Conservation (phyloP, 2,329 filamentous ascomycete genomes). For the Ceratocystis harringtonii region DNA sequence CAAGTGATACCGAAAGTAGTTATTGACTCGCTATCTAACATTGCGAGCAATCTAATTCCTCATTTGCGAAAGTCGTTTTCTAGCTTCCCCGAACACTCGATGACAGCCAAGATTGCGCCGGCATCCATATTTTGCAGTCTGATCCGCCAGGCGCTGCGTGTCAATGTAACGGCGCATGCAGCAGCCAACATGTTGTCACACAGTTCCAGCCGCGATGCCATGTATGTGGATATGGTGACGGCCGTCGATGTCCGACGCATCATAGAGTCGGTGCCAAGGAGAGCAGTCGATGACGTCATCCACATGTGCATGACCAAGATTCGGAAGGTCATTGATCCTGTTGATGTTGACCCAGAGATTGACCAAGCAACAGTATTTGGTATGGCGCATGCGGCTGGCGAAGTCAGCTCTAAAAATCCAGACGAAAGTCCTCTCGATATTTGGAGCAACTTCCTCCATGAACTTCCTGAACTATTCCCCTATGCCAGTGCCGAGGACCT, state of each 20-base stretch:
- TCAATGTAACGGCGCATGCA: conserved; percentile 86
- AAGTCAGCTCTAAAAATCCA: conserved; percentile 18
- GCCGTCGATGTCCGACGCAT: conserved; percentile 48
- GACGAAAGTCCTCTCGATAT: conserved; percentile 53
- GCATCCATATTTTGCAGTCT: conserved; percentile 79
- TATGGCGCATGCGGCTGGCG: conserved; percentile 25
- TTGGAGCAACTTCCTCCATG: conserved; percentile 59
- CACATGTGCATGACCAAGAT: conserved; percentile 50
- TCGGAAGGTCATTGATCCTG: conserved; percentile 53
- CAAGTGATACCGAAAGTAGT: conserved; percentile 84
- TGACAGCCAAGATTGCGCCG: conserved; percentile 73
- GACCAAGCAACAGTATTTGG: conserved; percentile 47
- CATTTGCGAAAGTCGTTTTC: conserved; percentile 80
- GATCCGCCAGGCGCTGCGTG: conserved; percentile 71
- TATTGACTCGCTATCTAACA: conserved; percentile 71
- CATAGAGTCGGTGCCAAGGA: conserved; percentile 46
- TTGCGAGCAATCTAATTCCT: conserved; percentile 63
- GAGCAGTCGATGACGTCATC: conserved; percentile 52
- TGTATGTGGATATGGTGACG: conserved; percentile 83
- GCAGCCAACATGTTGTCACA: conserved; percentile 86
- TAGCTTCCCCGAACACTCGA: conserved; percentile 68
- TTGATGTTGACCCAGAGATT: conserved; percentile 49
- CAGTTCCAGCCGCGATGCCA: conserved; percentile 76
- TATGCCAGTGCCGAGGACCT: conserved; percentile 58
- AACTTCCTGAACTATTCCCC: conserved; percentile 55